Conservation (phyloP, 306 rosid genomes). For the Alnus glutinosa region DNA sequence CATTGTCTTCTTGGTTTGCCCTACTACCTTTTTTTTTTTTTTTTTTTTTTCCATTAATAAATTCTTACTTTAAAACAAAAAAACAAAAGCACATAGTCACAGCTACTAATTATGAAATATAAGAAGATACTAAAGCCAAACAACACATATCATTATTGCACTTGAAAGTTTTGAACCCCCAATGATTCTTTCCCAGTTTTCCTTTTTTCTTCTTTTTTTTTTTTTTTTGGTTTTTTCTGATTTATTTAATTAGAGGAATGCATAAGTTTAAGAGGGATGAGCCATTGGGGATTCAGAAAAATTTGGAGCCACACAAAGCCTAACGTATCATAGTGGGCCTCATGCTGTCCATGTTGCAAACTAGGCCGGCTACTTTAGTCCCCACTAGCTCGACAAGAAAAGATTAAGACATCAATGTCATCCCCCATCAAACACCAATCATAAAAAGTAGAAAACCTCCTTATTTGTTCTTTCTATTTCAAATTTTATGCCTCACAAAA, state of each 20-base stretch:
- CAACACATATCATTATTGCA: not conserved
- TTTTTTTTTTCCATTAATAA: too few species aligned
- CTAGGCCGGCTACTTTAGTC: conserved; percentile 5
- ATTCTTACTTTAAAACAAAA: too few species aligned
- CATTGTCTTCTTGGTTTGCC: too few species aligned
- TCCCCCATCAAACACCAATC: not conserved
- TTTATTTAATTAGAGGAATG: not conserved
- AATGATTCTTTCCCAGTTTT: not conserved
- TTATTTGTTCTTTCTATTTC: too few species aligned
- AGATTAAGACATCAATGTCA: not conserved
- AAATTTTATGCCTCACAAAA: too few species aligned
- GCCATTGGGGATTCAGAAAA: not conserved
- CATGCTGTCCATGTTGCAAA: not conserved
- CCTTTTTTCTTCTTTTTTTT: not conserved
- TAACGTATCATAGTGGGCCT: not conserved
- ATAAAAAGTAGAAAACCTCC: not conserved
- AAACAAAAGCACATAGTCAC: not conserved
- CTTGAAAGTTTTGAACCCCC: not conserved
- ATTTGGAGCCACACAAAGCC: not conserved
- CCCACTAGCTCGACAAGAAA: not conserved
- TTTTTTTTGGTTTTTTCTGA: not conserved
- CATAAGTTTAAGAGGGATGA: not conserved
- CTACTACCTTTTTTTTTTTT: too few species aligned
- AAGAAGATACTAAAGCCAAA: not conserved
- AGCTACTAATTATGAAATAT: not conserved